These are phyloP conservation scores for Rhizomucor miehei DNA, from an alignment of 371 early-diverging fungal genomes.

Conservation along the genomic window DNA sequence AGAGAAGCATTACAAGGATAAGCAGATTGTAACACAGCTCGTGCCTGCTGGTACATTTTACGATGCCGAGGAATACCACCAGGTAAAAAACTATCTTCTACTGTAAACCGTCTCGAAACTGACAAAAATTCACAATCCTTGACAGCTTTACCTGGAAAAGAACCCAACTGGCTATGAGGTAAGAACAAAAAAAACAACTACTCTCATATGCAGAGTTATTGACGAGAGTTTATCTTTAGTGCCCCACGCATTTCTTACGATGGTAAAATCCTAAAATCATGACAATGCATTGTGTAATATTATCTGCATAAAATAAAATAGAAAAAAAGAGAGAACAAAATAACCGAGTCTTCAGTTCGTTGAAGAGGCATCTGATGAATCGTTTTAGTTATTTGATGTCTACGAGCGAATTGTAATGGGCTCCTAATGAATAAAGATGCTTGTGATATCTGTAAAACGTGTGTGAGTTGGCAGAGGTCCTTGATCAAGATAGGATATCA, in stretches of 20 bases:
- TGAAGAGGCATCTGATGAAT: not conserved
- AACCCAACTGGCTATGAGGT: slow-evolving; percentile 44
- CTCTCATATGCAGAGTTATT: not conserved
- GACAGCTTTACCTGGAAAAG: slow-evolving; percentile 33
- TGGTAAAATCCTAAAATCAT: slow-evolving; percentile 6
- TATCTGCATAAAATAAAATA: not conserved
- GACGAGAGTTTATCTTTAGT: slow-evolving; percentile 5
- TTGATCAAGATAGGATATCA: not conserved
- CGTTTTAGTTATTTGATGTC: slow-evolving; percentile 13
- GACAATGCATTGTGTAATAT: not conserved
- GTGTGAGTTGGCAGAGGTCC: not conserved
- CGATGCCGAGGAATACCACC: slow-evolving; percentile 90
- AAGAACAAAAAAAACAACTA: not conserved
- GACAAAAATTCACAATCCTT: not conserved
- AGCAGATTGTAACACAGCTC: slow-evolving; percentile 73
- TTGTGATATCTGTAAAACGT: slow-evolving; percentile 70
- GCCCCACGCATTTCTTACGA: slow-evolving; percentile 19
- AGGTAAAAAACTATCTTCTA: slow-evolving; percentile 24
- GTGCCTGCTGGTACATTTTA: slow-evolving; percentile 71
- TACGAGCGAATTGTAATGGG: slow-evolving; percentile 86
- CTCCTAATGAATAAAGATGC: slow-evolving; percentile 89
- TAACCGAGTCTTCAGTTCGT: no score
- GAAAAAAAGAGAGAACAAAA: no score
- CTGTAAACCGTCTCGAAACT: not conserved
- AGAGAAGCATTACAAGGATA: slow-evolving; percentile 50